Percentiles rank a stretch among this genome's conserved stretches.
Evolutionary conservation across 2,329 filamentous ascomycete genomes (phyloP).

Genomic region (Aspergillus aculeatinus): DNA sequence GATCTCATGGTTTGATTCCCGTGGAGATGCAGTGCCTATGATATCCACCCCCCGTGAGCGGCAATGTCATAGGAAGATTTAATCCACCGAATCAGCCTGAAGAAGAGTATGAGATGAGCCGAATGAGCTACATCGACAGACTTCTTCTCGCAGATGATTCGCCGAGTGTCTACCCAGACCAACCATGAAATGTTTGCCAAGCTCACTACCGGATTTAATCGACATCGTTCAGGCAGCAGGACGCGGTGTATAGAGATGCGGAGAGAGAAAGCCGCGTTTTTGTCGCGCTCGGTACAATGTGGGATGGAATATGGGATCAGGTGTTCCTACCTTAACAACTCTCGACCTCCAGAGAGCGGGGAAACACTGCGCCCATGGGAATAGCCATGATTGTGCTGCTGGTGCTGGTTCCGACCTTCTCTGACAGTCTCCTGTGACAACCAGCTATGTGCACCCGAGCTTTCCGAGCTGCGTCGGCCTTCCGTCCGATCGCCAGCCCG

Average conservation of each 20-base stretch:
- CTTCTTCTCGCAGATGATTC: not conserved
- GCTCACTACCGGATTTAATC: not conserved
- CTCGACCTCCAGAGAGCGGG: slow-evolving; percentile 25
- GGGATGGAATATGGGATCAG: not conserved
- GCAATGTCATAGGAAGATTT: not conserved
- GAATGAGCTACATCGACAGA: not conserved
- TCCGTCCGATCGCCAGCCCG: slow-evolving; percentile 33
- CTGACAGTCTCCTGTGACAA: slow-evolving; percentile 43
- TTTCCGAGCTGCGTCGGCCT: slow-evolving; percentile 42
- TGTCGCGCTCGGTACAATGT: too few species aligned
- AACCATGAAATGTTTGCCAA: not conserved
- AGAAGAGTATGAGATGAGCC: not conserved
- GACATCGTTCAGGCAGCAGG: not conserved
- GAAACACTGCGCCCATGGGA: slow-evolving; percentile 30
- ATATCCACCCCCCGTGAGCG: not conserved
- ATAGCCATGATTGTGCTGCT: slow-evolving; percentile 22
- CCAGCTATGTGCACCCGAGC: slow-evolving; percentile 40
- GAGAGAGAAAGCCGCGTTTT: too few species aligned
- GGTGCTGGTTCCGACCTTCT: slow-evolving; percentile 25
- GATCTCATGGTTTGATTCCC: not conserved
- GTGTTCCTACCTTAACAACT: slow-evolving; percentile 35
- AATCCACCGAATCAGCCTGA: not conserved
- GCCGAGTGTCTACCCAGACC: not conserved
- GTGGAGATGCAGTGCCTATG: not conserved
- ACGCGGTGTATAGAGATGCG: too few species aligned